Evolutionary conservation across 768 basidiomycete species (phyloP).

Genomic region (Termitomyces sp.): DNA sequence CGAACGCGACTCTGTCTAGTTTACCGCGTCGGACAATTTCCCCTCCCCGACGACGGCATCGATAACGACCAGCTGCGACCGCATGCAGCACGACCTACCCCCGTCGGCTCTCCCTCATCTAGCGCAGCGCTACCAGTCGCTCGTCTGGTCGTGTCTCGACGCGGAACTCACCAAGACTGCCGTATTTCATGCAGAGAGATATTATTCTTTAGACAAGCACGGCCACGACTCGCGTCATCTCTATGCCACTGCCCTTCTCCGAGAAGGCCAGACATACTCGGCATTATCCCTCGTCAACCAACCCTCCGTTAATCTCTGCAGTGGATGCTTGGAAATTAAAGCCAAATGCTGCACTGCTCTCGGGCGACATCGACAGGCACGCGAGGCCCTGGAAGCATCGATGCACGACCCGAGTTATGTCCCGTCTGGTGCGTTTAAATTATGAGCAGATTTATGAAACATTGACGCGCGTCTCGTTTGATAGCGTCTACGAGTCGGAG

Average conservation of each 20-base stretch:
- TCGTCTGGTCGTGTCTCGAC: conserved; percentile 84
- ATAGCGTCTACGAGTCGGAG: conserved; percentile 53
- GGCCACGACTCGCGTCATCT: conserved; percentile 83
- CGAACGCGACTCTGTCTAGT: conserved; percentile 9
- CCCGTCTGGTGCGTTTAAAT: conserved; percentile 47
- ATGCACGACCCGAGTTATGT: conserved; percentile 45
- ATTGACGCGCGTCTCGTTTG: conserved; percentile 5
- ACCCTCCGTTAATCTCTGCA: conserved; percentile 54
- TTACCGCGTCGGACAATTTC: conserved; percentile 3
- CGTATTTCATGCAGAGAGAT: conserved; percentile 86
- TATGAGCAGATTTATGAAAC: conserved; percentile 1
- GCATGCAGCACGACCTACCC: conserved; percentile 55
- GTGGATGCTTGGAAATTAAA: conserved; percentile 76
- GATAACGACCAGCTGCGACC: conserved; percentile 23
- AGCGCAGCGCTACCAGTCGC: conserved; percentile 59
- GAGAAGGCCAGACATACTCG: conserved; percentile 65
- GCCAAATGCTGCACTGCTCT: conserved; percentile 67
- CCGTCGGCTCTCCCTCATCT: conserved; percentile 50
- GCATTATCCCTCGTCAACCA: conserved; percentile 66
- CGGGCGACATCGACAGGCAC: conserved; percentile 72
- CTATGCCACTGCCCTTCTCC: conserved; percentile 73
- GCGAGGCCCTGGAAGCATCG: conserved; percentile 62
- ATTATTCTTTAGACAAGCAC: conserved; percentile 60
- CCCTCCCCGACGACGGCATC: conserved; percentile 10
- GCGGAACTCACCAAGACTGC: conserved; percentile 73